Conservation (phyloP, 2,329 filamentous ascomycete genomes). For the Trichoderma arundinaceum region DNA sequence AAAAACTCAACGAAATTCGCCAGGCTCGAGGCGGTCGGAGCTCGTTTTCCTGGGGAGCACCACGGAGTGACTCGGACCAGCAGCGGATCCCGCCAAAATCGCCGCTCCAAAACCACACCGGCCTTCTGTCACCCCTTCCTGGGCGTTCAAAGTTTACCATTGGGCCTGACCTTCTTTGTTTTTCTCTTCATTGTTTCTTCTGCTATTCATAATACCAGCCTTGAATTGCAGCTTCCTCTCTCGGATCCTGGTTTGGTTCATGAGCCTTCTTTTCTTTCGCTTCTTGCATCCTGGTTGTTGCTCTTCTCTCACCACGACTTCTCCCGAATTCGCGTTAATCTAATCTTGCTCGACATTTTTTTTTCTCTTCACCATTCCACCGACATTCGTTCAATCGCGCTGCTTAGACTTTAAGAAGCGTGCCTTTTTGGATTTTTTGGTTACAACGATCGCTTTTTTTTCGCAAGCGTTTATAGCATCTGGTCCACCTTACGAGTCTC, state of each 20-base stretch:
- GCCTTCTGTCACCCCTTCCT: slow-evolving; percentile 29
- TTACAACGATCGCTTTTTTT: slow-evolving; percentile 39
- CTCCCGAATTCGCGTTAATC: slow-evolving; percentile 12
- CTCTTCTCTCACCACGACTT: slow-evolving; percentile 26
- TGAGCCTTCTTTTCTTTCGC: not conserved
- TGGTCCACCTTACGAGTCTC: slow-evolving; percentile 34
- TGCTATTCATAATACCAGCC: not conserved
- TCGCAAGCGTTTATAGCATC: slow-evolving; percentile 37
- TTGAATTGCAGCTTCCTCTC: slow-evolving; percentile 6
- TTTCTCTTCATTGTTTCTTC: not conserved
- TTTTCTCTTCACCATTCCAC: not conserved
- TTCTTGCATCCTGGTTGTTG: slow-evolving; percentile 25
- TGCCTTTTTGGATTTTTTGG: slow-evolving; percentile 38
- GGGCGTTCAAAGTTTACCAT: slow-evolving; percentile 9
- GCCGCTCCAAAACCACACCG: slow-evolving; percentile 5
- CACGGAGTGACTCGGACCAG: slow-evolving; percentile 18
- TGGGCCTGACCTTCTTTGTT: slow-evolving; percentile 24
- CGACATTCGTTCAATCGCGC: slow-evolving; percentile 27
- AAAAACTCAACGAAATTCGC: not conserved
- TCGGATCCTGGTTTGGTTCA: slow-evolving; percentile 2
- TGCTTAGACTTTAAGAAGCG: slow-evolving; percentile 1
- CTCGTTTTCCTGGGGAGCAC: slow-evolving; percentile 5
- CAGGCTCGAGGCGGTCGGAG: slow-evolving; percentile 21
- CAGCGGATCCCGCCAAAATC: slow-evolving; percentile 15
- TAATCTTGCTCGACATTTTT: slow-evolving; percentile 23